Evolutionary conservation across 306 rosid genomes (phyloP).

Genomic region (Fagus sylvatica): DNA sequence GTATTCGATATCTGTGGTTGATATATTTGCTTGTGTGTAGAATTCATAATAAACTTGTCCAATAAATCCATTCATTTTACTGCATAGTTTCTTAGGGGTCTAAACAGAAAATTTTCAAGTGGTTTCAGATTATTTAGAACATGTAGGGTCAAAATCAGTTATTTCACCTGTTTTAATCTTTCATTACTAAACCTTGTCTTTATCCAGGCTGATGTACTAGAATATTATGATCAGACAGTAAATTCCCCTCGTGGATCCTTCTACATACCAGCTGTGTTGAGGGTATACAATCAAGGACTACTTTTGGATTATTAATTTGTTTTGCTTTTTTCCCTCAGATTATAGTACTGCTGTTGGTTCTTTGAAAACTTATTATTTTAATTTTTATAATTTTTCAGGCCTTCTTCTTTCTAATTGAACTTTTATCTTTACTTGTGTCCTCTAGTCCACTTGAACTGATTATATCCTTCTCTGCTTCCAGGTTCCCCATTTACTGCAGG

Average conservation of each 20-base stretch:
- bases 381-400: constrained; percentile 15
- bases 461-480: constrained; percentile 39
- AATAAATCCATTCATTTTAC: no score
- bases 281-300: constrained; percentile 52
- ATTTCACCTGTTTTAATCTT: background rate
- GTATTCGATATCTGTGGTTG: no score
- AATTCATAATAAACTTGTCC: no score
- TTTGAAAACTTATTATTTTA: constrained; percentile 3
- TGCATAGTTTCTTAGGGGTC: no score
- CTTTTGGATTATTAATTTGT: constrained; percentile 19
- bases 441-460: constrained; percentile 27
- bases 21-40: no score
- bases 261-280: constrained; percentile 91
- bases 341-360: constrained; percentile 10
- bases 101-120: no score
- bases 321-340: background rate
- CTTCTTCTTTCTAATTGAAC: background rate
- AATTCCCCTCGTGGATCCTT: constrained; percentile 84
- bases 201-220: constrained; percentile 89
- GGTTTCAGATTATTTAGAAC: no score
- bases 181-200: constrained; percentile 28
- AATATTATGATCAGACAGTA: constrained; percentile 90
- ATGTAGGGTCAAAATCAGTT: no score
- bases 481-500: constrained; percentile 93
- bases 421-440: constrained; percentile 21